Evolutionary conservation across 1,139 yeast genomes (phyloP), one percentile per base, ranked within the genome.

Genomic region (Oligophagozyma castellii): DNA sequence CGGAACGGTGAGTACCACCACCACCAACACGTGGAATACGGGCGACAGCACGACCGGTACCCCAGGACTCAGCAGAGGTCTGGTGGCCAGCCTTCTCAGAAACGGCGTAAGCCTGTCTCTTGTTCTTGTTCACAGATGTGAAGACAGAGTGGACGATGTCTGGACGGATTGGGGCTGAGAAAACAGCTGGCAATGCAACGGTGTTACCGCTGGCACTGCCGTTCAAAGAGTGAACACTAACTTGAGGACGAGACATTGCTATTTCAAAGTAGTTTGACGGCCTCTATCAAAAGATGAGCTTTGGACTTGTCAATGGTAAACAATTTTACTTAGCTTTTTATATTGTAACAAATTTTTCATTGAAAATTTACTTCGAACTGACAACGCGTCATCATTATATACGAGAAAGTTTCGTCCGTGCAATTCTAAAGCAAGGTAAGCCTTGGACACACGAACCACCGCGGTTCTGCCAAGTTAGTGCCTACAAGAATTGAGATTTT

Each of bases 1-100:
- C 98, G 51, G 96, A 76, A 73, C 98, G 89, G 93, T 84, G 95
- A 65, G 98, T 89, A 80, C 98, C 98, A 65, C 94, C 86, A 73
- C 98, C 98, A 70, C 95, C 95, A 63, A 89, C 96, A 78, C 98
- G 86, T 73, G 98, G 98, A 67, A 89, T 86, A 77, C 98, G 89
- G 71, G 98, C 96, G 62, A 89, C 95, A 70, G 98, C 98, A 75
- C 98, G 86, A 77, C 98, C 98, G 56, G 98, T 92, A 83, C 98
- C 98, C 98, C 98, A 89, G 45, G 98, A 89, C 70, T 84, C 95
- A 63, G 98, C 98, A 47, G 98, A 89, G 67, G 95, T 86, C 73
- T 89, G 96, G 76, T 83, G 94, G 73, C 98, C 98, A 58, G 98
- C 98, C 70, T 83, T 81, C 63, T 76, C 84, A 56, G 96, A 77